Percentiles rank a stretch among this genome's conserved stretches.
Evolutionary conservation across 140 eudicot genomes (phyloP).

Genomic region (Bidens hawaiensis): DNA sequence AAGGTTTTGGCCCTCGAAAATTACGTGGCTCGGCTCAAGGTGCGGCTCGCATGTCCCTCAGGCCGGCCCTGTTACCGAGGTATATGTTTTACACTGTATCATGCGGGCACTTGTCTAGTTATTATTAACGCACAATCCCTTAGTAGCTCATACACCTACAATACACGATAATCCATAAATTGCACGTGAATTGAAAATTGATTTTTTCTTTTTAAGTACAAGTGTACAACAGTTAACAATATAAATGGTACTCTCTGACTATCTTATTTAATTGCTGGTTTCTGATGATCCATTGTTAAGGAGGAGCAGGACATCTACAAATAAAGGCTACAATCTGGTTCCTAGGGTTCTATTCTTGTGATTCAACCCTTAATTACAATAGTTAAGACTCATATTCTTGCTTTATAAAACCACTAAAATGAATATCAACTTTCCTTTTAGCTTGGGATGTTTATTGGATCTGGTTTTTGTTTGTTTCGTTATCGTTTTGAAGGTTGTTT

Average conservation of each 20-base stretch:
- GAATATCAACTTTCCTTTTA: not conserved
- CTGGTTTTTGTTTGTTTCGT: too few species aligned
- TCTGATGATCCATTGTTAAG: constrained; percentile 10
- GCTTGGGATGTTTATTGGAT: too few species aligned
- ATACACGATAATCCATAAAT: not conserved
- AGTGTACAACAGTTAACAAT: not conserved
- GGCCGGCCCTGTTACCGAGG: too few species aligned
- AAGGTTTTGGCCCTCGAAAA: too few species aligned
- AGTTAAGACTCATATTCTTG: not conserved
- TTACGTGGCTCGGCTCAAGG: too few species aligned
- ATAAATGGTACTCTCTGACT: constrained; percentile 11
- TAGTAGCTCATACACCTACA: too few species aligned
- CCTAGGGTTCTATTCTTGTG: constrained; percentile 18
- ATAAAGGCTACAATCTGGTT: constrained; percentile 23
- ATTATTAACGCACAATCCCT: too few species aligned
- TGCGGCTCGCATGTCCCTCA: too few species aligned
- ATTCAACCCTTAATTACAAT: constrained; percentile 11
- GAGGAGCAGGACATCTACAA: constrained; percentile 19
- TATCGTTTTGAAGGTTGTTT: too few species aligned
- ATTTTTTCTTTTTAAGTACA: not conserved
- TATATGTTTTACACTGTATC: too few species aligned
- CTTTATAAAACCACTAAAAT: not conserved
- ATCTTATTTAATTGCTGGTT: constrained; percentile 3
- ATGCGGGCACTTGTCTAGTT: too few species aligned
- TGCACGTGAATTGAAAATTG: not conserved